Percentiles rank a stretch among this genome's conserved stretches.
phyloP scores from a whole-genome alignment of 441 rosid genomes.

The Mallotus japonicus region DNA sequence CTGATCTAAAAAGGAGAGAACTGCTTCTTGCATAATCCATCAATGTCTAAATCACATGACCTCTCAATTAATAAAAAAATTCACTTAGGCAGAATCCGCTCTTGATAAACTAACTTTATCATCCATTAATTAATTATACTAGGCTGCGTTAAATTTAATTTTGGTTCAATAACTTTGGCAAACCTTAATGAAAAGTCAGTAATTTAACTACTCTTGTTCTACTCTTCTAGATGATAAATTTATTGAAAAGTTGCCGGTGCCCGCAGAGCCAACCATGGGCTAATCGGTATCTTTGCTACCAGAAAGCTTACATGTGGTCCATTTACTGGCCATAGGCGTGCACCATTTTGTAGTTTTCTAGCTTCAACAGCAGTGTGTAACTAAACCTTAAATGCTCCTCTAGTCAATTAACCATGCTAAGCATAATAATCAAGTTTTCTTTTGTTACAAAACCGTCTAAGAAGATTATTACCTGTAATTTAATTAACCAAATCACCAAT shows the following conservation, averaged over 20 bases:
- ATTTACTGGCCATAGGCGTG: conserved; percentile 16
- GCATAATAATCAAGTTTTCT: neutral
- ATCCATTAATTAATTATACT: neutral
- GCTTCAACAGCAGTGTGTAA: neutral
- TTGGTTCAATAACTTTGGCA: too few species aligned
- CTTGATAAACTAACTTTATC: neutral
- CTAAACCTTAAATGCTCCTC: neutral
- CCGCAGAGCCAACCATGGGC: neutral
- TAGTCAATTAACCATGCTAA: neutral
- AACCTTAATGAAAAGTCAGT: too few species aligned
- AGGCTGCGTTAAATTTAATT: too few species aligned
- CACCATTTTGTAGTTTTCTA: conserved; percentile 3
- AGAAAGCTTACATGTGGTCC: conserved; percentile 19
- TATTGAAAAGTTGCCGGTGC: neutral
- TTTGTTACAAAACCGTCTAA: neutral
- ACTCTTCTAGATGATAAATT: neutral
- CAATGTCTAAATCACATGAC: too few species aligned
- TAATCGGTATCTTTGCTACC: neutral
- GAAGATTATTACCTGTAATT: neutral
- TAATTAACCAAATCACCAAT: neutral
- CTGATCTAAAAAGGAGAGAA: too few species aligned
- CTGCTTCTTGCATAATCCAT: too few species aligned
- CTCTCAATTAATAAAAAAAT: too few species aligned
- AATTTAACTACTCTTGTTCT: neutral
- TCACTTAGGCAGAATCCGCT: too few species aligned